Conservation (phyloP, 2,329 filamentous ascomycete species). For the Hirsutella minnesotensis region DNA sequence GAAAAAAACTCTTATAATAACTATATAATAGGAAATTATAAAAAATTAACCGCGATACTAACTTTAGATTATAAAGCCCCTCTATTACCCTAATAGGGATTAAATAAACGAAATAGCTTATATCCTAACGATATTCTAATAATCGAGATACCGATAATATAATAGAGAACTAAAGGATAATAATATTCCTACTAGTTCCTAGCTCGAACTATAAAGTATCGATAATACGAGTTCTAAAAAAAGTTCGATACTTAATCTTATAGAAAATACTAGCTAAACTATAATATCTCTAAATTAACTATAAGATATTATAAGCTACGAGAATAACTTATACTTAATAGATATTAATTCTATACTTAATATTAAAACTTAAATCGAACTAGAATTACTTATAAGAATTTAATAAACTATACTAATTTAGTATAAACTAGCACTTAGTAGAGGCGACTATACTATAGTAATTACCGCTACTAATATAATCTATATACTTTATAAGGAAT, state of each 20-base stretch:
- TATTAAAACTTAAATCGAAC: no score
- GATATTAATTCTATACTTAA: no score
- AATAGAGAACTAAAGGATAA: neutral
- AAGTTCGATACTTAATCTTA: neutral
- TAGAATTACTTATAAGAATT: no score
- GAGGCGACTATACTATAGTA: no score
- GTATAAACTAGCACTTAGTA: no score
- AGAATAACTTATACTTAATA: neutral
- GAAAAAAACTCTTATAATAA: no score
- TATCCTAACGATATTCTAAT: neutral
- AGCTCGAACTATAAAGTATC: neutral
- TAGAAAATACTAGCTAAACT: neutral
- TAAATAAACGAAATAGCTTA: neutral
- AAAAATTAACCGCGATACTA: neutral
- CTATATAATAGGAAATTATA: neutral
- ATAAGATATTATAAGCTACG: no score
- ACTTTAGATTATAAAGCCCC: neutral
- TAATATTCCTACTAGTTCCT: neutral
- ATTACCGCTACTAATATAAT: no score
- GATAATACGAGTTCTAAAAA: neutral
- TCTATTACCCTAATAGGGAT: neutral
- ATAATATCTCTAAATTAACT: no score
- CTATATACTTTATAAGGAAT: no score
- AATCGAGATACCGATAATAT: neutral
- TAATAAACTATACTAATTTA: no score